Conservation (phyloP, 495 filamentous ascomycete species). For the Annulohypoxylon moriforme region DNA sequence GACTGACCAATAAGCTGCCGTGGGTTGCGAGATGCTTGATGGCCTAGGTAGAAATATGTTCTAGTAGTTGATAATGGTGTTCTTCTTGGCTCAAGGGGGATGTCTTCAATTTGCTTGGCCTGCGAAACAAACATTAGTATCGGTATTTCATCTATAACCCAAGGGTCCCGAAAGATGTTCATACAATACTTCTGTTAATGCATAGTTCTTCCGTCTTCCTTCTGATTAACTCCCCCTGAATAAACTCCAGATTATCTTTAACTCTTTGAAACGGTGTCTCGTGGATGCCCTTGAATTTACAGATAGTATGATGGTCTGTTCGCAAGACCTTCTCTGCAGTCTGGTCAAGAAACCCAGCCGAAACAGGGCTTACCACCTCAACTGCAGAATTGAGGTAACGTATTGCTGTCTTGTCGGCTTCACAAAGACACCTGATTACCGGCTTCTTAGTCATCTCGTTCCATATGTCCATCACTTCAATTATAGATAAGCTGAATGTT, state of each 20-base stretch:
- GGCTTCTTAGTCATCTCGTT: neutral
- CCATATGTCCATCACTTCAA: neutral
- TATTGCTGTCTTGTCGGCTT: neutral
- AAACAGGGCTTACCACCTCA: neutral
- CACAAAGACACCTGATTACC: neutral
- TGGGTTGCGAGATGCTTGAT: neutral
- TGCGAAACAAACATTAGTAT: neutral
- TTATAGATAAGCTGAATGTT: neutral
- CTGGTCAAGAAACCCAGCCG: neutral
- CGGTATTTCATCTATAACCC: neutral
- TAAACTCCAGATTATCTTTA: neutral
- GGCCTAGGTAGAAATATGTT: neutral
- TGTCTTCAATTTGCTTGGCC: neutral
- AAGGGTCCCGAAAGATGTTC: neutral
- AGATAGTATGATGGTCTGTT: slow-evolving; percentile 6
- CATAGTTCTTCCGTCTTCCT: neutral
- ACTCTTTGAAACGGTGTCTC: neutral
- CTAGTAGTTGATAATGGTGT: neutral
- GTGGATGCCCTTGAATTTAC: neutral
- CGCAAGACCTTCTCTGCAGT: neutral
- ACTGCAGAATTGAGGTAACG: neutral
- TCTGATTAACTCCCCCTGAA: neutral
- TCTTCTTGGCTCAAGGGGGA: neutral
- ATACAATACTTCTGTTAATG: neutral
- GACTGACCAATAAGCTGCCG: neutral